These are phyloP conservation scores for Calycina marina DNA, from an alignment of 2,329 filamentous ascomycete genomes.

Conservation along the genomic window DNA sequence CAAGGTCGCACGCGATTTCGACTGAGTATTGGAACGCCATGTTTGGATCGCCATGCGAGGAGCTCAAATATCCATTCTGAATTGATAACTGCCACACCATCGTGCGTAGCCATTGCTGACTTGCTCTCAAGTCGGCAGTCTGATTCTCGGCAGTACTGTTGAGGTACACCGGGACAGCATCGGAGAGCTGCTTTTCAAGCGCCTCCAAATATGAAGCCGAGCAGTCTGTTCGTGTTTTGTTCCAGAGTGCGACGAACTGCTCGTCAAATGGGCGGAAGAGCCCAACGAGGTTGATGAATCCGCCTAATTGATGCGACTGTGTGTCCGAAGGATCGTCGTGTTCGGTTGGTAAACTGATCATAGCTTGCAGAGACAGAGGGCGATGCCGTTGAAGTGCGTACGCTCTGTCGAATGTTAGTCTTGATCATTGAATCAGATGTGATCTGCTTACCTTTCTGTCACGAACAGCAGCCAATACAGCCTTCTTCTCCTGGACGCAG, in stretches of 20 bases:
- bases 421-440: neutral
- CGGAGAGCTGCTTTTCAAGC: constrained; percentile 48
- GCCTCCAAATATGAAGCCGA: constrained; percentile 39
- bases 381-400: constrained; percentile 58
- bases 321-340: constrained; percentile 45
- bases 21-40: constrained; percentile 50
- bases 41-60: constrained; percentile 32
- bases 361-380: constrained; percentile 55
- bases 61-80: constrained; percentile 36
- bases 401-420: constrained; percentile 29
- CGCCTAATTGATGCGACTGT: constrained; percentile 35
- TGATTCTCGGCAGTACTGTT: constrained; percentile 35
- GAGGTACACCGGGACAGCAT: constrained; percentile 36
- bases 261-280: constrained; percentile 55
- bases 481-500: constrained; percentile 47
- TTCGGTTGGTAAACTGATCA: constrained; percentile 49
- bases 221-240: constrained; percentile 44
- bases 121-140: constrained; percentile 38
- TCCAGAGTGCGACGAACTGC: constrained; percentile 48
- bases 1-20: constrained; percentile 45
- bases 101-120: constrained; percentile 52
- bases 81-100: constrained; percentile 47
- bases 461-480: constrained; percentile 63
- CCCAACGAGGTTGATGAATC: constrained; percentile 44
- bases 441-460: constrained; percentile 43